These are phyloP conservation scores for Gloeopeniophorella convolvens DNA, from an alignment of 768 basidiomycete species.

Conservation along the genomic window DNA sequence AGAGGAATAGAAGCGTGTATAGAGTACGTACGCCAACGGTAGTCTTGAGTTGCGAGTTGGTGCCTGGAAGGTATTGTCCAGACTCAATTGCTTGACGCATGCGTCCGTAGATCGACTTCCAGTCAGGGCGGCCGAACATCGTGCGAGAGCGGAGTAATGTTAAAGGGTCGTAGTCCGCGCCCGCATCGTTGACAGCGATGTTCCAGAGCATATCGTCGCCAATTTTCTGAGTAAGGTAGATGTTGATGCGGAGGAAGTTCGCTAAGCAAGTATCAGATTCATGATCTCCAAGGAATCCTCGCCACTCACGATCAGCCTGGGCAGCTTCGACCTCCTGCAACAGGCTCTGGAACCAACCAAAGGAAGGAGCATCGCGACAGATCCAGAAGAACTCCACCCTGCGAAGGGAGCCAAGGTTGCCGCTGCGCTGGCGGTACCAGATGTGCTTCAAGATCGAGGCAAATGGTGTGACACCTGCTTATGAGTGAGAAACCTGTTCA, in stretches of 20 bases:
- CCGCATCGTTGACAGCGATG: conserved; percentile 81
- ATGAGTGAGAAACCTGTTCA: background rate
- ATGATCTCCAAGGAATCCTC: background rate
- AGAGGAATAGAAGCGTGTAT: background rate
- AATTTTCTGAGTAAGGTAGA: conserved; percentile 86
- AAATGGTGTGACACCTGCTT: conserved; percentile 82
- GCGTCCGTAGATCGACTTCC: conserved; percentile 70
- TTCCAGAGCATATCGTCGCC: conserved; percentile 87
- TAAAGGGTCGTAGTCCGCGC: conserved; percentile 81
- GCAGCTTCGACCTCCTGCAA: conserved; percentile 84
- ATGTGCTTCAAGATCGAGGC: conserved; percentile 94
- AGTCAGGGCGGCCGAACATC: conserved; percentile 89
- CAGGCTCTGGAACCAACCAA: conserved; percentile 93
- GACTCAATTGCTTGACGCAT: conserved; percentile 74
- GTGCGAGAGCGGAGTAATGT: conserved; percentile 85
- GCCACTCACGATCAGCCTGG: conserved; percentile 75
- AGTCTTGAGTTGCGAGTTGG: conserved; percentile 72
- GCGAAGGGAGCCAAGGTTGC: conserved; percentile 70
- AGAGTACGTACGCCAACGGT: conserved; percentile 64
- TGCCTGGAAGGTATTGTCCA: conserved; percentile 77
- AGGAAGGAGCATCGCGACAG: conserved; percentile 91
- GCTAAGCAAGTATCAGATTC: conserved; percentile 37
- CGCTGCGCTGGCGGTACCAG: conserved; percentile 85
- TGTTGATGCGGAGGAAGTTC: conserved; percentile 87
- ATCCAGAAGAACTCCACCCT: conserved; percentile 96